These are phyloP conservation scores for Magnaporthiopsis rhizophila DNA, from an alignment of 2,329 filamentous ascomycete genomes.

Conservation along the genomic window DNA sequence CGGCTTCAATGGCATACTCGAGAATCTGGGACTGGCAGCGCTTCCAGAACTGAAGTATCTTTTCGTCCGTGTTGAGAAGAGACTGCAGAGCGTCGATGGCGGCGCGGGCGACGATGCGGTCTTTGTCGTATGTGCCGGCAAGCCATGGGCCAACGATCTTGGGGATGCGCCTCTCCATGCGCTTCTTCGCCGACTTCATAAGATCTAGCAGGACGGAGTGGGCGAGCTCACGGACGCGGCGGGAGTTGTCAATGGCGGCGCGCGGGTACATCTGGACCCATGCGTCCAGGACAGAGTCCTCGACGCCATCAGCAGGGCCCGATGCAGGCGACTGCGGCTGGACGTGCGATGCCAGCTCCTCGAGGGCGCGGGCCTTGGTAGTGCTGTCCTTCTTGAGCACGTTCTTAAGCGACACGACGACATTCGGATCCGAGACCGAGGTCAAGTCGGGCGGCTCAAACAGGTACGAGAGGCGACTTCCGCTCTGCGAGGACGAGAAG, in stretches of 20 bases:
- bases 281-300: slow-evolving; percentile 76
- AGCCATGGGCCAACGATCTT: slow-evolving; percentile 84
- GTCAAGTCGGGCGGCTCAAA: slow-evolving; percentile 77
- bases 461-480: slow-evolving; percentile 69
- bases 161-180: slow-evolving; percentile 73
- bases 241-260: slow-evolving; percentile 80
- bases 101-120: slow-evolving; percentile 67
- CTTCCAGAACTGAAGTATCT: slow-evolving; percentile 67
- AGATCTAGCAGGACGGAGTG: slow-evolving; percentile 64
- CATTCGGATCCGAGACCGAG: slow-evolving; percentile 67
- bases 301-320: slow-evolving; percentile 46
- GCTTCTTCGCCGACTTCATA: slow-evolving; percentile 61
- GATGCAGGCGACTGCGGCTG: slow-evolving; percentile 39
- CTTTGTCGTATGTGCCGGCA: slow-evolving; percentile 78
- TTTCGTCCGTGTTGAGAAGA: slow-evolving; percentile 75
- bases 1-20: slow-evolving; percentile 71
- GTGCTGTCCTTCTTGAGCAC: slow-evolving; percentile 86
- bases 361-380: slow-evolving; percentile 83
- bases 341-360: slow-evolving; percentile 67
- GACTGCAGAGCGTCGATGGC: slow-evolving; percentile 67
- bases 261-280: slow-evolving; percentile 90
- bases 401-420: slow-evolving; percentile 88
- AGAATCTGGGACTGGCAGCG: slow-evolving; percentile 75
- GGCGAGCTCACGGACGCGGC: slow-evolving; percentile 78
- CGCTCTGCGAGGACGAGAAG: slow-evolving; percentile 31